These are phyloP conservation scores for Capsicum chinense DNA, from an alignment of 257 asterid genomes.

Conservation along the genomic window DNA sequence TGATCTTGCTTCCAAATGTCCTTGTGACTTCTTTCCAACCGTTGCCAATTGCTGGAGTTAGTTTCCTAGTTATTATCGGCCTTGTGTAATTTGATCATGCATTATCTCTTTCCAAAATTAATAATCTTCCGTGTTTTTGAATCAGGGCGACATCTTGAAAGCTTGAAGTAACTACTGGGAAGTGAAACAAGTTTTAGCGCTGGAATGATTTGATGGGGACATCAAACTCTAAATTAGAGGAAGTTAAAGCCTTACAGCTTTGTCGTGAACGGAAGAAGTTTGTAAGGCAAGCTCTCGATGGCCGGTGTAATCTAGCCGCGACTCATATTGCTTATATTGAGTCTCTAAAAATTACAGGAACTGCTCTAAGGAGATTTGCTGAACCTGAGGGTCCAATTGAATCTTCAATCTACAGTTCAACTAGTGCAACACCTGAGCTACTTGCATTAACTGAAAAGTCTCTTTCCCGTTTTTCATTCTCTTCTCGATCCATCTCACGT, in stretches of 20 bases:
- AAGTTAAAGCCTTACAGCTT: conserved; percentile 89
- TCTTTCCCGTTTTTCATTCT: conserved; percentile 59
- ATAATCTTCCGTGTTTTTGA: not conserved
- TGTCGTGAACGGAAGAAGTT: conserved; percentile 91
- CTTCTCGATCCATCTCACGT: conserved; percentile 63
- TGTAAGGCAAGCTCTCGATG: conserved; percentile 92
- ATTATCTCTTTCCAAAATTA: not conserved
- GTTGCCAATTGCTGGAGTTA: not conserved
- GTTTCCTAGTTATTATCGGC: not conserved
- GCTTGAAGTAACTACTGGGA: not conserved
- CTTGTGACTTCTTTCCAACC: not conserved
- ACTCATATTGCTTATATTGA: conserved; percentile 77
- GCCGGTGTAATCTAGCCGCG: conserved; percentile 89
- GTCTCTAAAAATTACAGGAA: conserved; percentile 65
- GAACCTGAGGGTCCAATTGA: conserved; percentile 66
- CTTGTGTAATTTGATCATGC: not conserved
- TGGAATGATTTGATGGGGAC: conserved; percentile 70
- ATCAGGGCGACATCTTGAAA: not conserved
- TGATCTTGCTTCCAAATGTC: not conserved
- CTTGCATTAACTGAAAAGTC: conserved; percentile 54
- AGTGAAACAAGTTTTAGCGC: not conserved
- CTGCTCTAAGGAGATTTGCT: conserved; percentile 71
- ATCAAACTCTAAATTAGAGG: conserved; percentile 76
- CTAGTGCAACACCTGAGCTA: conserved; percentile 57
- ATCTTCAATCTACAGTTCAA: conserved; percentile 49